Evolutionary conservation across 2,329 filamentous ascomycete species (phyloP).

Genomic region (Phialocephala sp.): DNA sequence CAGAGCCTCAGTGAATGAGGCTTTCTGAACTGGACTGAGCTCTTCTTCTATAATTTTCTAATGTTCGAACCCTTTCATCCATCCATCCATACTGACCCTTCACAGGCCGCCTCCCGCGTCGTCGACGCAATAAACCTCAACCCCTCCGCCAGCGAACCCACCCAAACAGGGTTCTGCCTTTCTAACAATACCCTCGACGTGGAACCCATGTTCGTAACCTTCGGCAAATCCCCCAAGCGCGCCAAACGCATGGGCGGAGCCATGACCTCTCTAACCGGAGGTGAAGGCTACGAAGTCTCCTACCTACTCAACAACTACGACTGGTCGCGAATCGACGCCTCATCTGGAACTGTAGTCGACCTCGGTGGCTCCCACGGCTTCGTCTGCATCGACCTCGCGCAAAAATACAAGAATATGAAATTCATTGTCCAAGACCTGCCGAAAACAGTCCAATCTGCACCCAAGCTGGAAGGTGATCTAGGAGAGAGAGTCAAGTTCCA

Average conservation of each 20-base stretch:
- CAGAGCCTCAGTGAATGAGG: no score
- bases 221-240: constrained; percentile 54
- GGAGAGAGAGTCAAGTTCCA: constrained; percentile 49
- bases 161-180: constrained; percentile 56
- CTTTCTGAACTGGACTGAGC: no score
- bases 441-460: constrained; percentile 54
- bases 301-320: constrained; percentile 61
- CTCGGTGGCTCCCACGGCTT: constrained; percentile 64
- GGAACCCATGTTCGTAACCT: constrained; percentile 60
- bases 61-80: not conserved
- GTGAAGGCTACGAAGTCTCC: constrained; percentile 60
- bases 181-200: constrained; percentile 56
- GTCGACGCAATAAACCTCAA: constrained; percentile 51
- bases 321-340: constrained; percentile 53
- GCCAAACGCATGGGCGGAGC: constrained; percentile 59
- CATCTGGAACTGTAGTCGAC: constrained; percentile 59
- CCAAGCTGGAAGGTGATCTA: constrained; percentile 49
- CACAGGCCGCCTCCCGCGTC: constrained; percentile 54
- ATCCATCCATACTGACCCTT: not conserved
- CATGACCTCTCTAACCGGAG: constrained; percentile 60
- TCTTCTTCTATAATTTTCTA: no score
- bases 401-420: constrained; percentile 54
- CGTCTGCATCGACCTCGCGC: constrained; percentile 59
- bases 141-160: constrained; percentile 55
- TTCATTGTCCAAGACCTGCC: constrained; percentile 62